Evolutionary conservation across 352 stramenopile genomes (phyloP).

Genomic region (Phytophthora fragariaefolia): DNA sequence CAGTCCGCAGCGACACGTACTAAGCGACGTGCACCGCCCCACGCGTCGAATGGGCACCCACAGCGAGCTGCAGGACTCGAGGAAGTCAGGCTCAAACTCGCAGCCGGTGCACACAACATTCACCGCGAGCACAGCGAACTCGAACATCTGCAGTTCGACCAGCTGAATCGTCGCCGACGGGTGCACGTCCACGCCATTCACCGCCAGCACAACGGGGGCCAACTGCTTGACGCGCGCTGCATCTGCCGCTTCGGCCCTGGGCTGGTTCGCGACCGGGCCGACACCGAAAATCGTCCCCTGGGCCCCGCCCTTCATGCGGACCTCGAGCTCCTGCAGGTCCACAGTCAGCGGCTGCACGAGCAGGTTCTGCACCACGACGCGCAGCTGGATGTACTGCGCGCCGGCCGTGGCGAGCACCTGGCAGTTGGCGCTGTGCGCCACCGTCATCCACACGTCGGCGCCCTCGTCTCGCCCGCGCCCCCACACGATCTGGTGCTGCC

Average conservation of each 20-base stretch:
- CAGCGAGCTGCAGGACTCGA: slow-evolving; percentile 69
- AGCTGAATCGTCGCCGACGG: slow-evolving; percentile 32
- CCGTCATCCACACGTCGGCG: slow-evolving; percentile 77
- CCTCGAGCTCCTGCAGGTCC: slow-evolving; percentile 65
- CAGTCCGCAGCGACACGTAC: slow-evolving; percentile 67
- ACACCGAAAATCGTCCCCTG: slow-evolving; percentile 54
- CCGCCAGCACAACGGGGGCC: slow-evolving; percentile 54
- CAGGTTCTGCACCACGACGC: slow-evolving; percentile 75
- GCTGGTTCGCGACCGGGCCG: slow-evolving; percentile 16
- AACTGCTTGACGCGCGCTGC: slow-evolving; percentile 27
- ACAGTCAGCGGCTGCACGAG: slow-evolving; percentile 58
- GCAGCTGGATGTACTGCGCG: slow-evolving; percentile 65
- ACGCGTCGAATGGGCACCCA: slow-evolving; percentile 73
- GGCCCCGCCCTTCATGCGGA: slow-evolving; percentile 76
- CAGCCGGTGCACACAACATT: slow-evolving; percentile 71
- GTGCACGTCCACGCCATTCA: slow-evolving; percentile 57
- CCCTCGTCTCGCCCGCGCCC: slow-evolving; percentile 65
- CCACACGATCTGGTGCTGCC: slow-evolving; percentile 70
- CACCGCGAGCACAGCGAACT: slow-evolving; percentile 67
- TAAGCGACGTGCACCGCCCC: slow-evolving; percentile 55
- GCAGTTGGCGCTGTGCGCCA: slow-evolving; percentile 77
- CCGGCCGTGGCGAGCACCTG: slow-evolving; percentile 41
- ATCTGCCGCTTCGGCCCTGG: slow-evolving; percentile 5
- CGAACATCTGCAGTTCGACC: slow-evolving; percentile 67
- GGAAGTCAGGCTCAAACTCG: slow-evolving; percentile 81